Evolutionary conservation across 805 yeast genomes (phyloP).

Genomic region (Teunomyces funiuensis): DNA sequence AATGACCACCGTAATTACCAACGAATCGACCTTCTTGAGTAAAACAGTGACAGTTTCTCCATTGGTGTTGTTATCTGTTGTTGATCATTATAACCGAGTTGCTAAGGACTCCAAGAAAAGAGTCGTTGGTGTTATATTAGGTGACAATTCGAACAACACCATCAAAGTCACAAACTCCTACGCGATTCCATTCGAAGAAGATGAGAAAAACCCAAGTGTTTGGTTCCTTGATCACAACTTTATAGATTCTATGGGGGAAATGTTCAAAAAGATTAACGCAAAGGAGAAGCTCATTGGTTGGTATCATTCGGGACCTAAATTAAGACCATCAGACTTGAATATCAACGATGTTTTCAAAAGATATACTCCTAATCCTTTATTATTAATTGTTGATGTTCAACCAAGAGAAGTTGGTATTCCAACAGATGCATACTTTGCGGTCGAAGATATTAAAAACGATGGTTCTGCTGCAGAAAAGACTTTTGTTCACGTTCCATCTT

Average conservation of each 20-base stretch:
- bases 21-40: conserved; percentile 37
- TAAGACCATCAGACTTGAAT: conserved; percentile 82
- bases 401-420: conserved; percentile 87
- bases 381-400: conserved; percentile 88
- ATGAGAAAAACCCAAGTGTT: conserved; percentile 83
- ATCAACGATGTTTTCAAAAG: conserved; percentile 86
- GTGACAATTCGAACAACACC: conserved; percentile 60
- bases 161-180: conserved; percentile 86
- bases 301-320: conserved; percentile 97
- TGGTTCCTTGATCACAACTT: conserved; percentile 98
- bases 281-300: conserved; percentile 96
- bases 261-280: conserved; percentile 97
- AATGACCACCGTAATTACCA: conserved; percentile 26
- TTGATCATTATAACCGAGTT: conserved; percentile 91
- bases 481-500: conserved; percentile 88
- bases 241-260: conserved; percentile 93
- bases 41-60: conserved; percentile 91
- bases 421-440: conserved; percentile 90
- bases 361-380: conserved; percentile 76
- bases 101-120: conserved; percentile 71
- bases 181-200: conserved; percentile 98
- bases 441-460: conserved; percentile 94
- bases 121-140: conserved; percentile 91
- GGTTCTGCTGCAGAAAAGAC: conserved; percentile 92
- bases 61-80: conserved; percentile 86